phyloP scores from a whole-genome alignment of 1,284 basidiomycete genomes.

The Puccinia horiana region DNA sequence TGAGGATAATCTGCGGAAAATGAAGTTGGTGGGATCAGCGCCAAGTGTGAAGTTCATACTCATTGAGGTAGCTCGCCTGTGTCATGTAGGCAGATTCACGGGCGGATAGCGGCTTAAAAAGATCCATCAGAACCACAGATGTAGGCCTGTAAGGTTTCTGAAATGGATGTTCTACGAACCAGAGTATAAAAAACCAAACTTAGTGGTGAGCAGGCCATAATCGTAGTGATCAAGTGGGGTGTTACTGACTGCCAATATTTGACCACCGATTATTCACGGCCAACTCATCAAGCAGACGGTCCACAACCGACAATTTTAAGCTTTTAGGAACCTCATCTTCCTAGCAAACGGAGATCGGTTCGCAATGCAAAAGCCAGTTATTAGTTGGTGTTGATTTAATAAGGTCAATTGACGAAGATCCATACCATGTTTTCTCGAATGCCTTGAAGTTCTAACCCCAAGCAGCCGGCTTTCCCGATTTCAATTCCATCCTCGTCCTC shows the following conservation, averaged over 20 bases:
- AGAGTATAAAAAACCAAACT: background rate
- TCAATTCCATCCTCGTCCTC: conserved; percentile 52
- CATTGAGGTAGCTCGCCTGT: background rate
- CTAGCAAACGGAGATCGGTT: conserved; percentile 55
- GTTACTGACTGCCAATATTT: conserved; percentile 60
- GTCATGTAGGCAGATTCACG: conserved; percentile 40
- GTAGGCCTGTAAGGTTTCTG: background rate
- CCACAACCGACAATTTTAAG: conserved; percentile 62
- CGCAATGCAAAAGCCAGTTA: conserved; percentile 49
- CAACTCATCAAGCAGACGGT: conserved; percentile 71
- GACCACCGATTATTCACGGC: conserved; percentile 70
- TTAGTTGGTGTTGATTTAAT: background rate
- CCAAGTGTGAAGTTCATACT: background rate
- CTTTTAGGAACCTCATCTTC: background rate
- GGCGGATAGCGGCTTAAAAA: conserved; percentile 16
- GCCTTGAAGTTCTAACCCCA: conserved; percentile 68
- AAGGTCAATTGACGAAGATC: conserved; percentile 1
- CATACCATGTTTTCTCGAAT: conserved; percentile 60
- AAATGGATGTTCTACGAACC: conserved; percentile 8
- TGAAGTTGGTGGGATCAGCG: conserved; percentile 57
- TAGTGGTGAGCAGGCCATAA: background rate
- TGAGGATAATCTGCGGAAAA: conserved; percentile 75
- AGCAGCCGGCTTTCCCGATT: conserved; percentile 65
- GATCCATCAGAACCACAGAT: conserved; percentile 9
- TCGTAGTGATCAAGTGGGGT: conserved; percentile 52